Evolutionary conservation across 2,329 filamentous ascomycete genomes (phyloP), one percentile per base, ranked within the genome.

Genomic region (Hyphodiscus sp.): DNA sequence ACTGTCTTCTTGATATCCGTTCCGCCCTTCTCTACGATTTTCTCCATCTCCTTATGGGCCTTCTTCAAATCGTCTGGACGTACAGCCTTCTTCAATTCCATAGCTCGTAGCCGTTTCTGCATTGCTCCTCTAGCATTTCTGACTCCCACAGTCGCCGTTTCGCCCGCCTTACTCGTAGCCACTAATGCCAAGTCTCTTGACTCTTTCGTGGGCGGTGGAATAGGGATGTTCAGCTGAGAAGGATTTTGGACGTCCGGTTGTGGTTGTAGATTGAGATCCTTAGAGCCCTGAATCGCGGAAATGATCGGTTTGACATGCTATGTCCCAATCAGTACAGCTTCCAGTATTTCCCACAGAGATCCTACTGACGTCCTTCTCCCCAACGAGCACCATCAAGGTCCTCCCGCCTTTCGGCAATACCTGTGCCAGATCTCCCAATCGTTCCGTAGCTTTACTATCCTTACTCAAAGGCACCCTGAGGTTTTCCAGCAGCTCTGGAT

Each of bases 321-420:
- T 49, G 20, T 2, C 19, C 52, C 49, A 16, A 19, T 58, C 55
- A 50, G 51, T 20, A 47, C 13, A 30, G n/a, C 15, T 20, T 41
- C 26, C n/a, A 4, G 10, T 20, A 18, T 46, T 41, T 3, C 16
- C 26, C 33, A 33, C 20, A 41, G 26, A 6, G 18, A 23, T 29
- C 52, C 23, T 7, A 51, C 18, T 44, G 20, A 86, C 83, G 55
- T 81, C 79, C 62, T 81, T 77, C 63, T 88, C 85, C 15, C 82
- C 79, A 41, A 80, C 81, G 20, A 86, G 67, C n/a, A 88, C 72
- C 54, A 80, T 78, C 29, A 87, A 67, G 61, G 75, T 75, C 52
- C 83, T 70, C 11, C 83, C 76, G 23, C 77, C 83, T 62, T 84
- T 83, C 0, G 82, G 81, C 41, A 87, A 73, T 16, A 88, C 81